phyloP scores from a whole-genome alignment of 1,139 yeast species.

The Protomyces inundatus region DNA sequence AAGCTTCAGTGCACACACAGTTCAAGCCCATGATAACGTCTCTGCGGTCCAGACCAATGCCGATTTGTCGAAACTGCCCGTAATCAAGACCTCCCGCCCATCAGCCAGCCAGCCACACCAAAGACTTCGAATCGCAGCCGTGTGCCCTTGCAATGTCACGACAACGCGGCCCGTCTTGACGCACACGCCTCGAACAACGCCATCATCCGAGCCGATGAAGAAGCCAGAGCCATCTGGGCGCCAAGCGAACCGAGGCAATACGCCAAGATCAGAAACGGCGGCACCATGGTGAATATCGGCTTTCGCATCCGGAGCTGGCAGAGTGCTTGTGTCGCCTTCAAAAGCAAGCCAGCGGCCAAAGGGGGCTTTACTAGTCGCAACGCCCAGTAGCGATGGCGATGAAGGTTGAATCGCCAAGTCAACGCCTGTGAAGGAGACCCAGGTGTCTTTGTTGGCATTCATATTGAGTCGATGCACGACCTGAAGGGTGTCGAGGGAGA shows the following conservation, averaged over 20 bases:
- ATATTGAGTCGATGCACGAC: slow-evolving; percentile 52
- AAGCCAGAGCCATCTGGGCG: slow-evolving; percentile 23
- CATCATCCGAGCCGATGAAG: slow-evolving; percentile 57
- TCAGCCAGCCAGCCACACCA: slow-evolving; percentile 37
- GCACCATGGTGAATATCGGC: slow-evolving; percentile 57
- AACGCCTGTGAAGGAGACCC: slow-evolving; percentile 61
- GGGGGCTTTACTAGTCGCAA: slow-evolving; percentile 73
- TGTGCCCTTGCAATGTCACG: slow-evolving; percentile 31
- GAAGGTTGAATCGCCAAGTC: slow-evolving; percentile 41
- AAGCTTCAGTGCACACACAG: too few species aligned
- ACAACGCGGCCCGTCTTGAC: slow-evolving; percentile 33
- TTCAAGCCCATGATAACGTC: too few species aligned
- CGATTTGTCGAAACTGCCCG: slow-evolving; percentile 44
- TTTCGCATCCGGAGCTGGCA: slow-evolving; percentile 37
- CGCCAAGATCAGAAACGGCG: slow-evolving; percentile 57
- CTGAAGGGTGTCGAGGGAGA: slow-evolving; percentile 35
- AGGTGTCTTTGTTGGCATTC: slow-evolving; percentile 70
- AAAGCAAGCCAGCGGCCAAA: slow-evolving; percentile 56
- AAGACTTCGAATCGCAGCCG: slow-evolving; percentile 48
- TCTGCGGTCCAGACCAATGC: neutral
- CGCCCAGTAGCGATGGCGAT: slow-evolving; percentile 32
- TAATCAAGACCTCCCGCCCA: slow-evolving; percentile 42
- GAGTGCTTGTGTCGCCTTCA: slow-evolving; percentile 26
- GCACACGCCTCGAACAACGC: slow-evolving; percentile 48
- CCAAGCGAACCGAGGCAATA: slow-evolving; percentile 19